These are phyloP conservation scores for Mycena rebaudengoi DNA, from an alignment of 768 basidiomycete genomes.

Conservation along the genomic window DNA sequence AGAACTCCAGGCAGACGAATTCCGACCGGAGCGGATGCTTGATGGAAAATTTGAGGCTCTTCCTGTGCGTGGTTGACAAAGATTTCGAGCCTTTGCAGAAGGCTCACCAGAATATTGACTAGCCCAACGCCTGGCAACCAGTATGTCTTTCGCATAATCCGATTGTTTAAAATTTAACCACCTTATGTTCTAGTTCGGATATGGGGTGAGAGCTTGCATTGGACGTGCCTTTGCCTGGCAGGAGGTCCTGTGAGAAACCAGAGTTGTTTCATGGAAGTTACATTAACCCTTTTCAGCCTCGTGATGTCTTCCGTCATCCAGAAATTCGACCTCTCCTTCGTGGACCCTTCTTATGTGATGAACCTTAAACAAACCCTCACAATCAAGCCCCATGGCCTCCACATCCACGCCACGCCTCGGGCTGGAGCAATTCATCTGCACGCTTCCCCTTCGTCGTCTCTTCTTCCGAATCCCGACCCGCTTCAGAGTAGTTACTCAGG, in stretches of 20 bases:
- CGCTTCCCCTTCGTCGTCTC: conserved; percentile 26
- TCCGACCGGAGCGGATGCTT: conserved; percentile 58
- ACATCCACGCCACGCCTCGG: conserved; percentile 49
- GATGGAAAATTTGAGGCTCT: conserved; percentile 58
- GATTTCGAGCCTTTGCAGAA: too few species aligned
- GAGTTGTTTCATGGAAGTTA: too few species aligned
- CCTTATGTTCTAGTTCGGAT: conserved; percentile 27
- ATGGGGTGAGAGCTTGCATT: conserved; percentile 35
- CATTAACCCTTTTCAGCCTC: too few species aligned
- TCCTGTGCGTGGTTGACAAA: conserved; percentile 37
- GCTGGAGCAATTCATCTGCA: conserved; percentile 24
- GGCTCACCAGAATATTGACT: neutral
- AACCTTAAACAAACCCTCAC: conserved; percentile 54
- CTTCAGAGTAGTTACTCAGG: too few species aligned
- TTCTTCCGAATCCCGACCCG: conserved; percentile 15
- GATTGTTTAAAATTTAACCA: conserved; percentile 34
- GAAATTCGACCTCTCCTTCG: conserved; percentile 53
- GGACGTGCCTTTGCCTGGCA: conserved; percentile 59
- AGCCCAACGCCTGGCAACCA: conserved; percentile 56
- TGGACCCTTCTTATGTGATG: conserved; percentile 53
- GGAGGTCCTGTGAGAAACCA: conserved; percentile 42
- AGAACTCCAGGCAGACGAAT: conserved; percentile 46
- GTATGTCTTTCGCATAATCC: conserved; percentile 30
- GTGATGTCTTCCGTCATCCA: conserved; percentile 52
- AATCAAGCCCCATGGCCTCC: conserved; percentile 54